phyloP scores from a whole-genome alignment of 306 rosid species.

The Rosa persica region DNA sequence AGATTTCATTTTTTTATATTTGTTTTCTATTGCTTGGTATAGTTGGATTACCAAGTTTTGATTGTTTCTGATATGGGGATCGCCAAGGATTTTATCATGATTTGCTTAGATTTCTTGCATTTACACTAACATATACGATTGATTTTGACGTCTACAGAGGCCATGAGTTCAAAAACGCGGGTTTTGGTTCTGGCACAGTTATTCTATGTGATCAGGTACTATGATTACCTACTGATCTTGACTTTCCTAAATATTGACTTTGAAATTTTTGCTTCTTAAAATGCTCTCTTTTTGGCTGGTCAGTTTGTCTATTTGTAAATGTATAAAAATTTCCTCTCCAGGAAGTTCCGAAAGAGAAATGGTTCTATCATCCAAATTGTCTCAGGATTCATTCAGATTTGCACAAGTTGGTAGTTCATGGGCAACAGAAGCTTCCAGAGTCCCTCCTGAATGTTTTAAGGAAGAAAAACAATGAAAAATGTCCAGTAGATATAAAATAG shows the following conservation, averaged over 20 bases:
- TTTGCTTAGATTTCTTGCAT: background rate
- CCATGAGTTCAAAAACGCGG: constrained; percentile 51
- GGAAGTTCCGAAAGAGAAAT: constrained; percentile 69
- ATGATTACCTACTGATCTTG: background rate
- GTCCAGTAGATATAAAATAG: constrained; percentile 59
- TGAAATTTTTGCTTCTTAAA: background rate
- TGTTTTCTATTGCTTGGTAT: constrained; percentile 13
- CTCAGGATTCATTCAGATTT: constrained; percentile 39
- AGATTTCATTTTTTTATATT: constrained; percentile 22
- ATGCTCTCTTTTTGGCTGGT: background rate
- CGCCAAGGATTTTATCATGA: background rate
- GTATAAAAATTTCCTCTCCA: constrained; percentile 25
- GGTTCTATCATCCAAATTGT: constrained; percentile 73
- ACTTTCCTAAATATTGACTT: constrained; percentile 9
- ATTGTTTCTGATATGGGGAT: constrained; percentile 22
- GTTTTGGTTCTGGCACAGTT: constrained; percentile 66
- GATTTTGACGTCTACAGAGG: constrained; percentile 40
- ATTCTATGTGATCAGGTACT: constrained; percentile 87
- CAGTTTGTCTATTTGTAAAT: constrained; percentile 5
- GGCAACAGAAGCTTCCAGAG: constrained; percentile 54
- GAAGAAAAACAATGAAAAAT: constrained; percentile 49
- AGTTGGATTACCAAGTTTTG: constrained; percentile 20
- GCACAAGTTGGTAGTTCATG: constrained; percentile 47
- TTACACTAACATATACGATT: constrained; percentile 9
- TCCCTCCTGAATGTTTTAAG: constrained; percentile 39